A percentile compares a stretch with the other conserved stretches of the same genome.
Conservation (phyloP, 306 rosid genomes). For the Luffa aegyptiaca region DNA sequence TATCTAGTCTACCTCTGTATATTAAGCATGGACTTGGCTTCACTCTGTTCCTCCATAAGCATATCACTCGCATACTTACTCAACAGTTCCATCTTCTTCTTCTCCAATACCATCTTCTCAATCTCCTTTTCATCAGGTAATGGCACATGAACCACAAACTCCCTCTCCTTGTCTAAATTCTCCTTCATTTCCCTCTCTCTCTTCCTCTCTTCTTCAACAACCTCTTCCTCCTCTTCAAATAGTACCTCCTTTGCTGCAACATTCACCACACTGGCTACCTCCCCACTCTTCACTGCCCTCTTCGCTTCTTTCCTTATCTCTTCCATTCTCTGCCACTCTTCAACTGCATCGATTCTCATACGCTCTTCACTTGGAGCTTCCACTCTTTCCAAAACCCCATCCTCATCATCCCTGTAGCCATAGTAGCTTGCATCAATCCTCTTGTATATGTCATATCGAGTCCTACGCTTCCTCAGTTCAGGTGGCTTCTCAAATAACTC, state of each 20-base stretch:
- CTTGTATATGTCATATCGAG: conserved; percentile 77
- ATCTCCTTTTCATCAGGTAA: conserved; percentile 73
- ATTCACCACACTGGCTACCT: conserved; percentile 41
- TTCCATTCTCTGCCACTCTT: too few species aligned
- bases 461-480: conserved; percentile 33
- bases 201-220: conserved; percentile 62
- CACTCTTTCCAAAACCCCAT: conserved; percentile 57
- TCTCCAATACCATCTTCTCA: conserved; percentile 89
- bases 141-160: too few species aligned
- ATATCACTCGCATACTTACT: conserved; percentile 57
- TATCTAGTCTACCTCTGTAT: conserved; percentile 7
- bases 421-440: conserved; percentile 78
- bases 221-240: conserved; percentile 77
- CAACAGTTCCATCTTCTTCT: conserved; percentile 77
- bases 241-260: conserved; percentile 42
- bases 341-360: conserved; percentile 32
- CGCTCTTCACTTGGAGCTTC: conserved; percentile 60
- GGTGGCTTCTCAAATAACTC: too few species aligned
- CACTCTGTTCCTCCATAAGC: conserved; percentile 69
- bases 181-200: conserved; percentile 34
- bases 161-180: conserved; percentile 12
- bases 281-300: conserved; percentile 77
- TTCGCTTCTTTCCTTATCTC: conserved; percentile 36
- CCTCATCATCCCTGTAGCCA: conserved; percentile 87
- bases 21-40: conserved; percentile 71